Evolutionary conservation across 2,329 filamentous ascomycete species (phyloP).

Genomic region (Aspergillus phoenicis): DNA sequence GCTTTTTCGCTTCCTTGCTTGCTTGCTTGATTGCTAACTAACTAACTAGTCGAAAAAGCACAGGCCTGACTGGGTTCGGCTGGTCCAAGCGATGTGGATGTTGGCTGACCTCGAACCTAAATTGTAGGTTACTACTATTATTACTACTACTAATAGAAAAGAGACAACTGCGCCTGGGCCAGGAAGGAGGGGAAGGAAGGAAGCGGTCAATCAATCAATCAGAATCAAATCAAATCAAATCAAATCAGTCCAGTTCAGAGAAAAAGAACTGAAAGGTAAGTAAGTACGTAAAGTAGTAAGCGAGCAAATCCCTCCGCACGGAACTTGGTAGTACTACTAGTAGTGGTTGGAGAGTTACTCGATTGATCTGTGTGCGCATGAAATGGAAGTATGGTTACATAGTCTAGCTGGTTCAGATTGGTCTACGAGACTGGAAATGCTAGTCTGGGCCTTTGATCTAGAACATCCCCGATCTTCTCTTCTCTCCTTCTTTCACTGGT

Average conservation of each 20-base stretch:
- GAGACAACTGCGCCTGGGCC: background rate
- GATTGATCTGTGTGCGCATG: too few species aligned
- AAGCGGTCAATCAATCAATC: background rate
- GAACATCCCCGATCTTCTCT: conserved; percentile 13
- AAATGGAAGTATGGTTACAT: background rate
- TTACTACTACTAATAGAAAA: background rate
- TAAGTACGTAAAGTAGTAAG: background rate
- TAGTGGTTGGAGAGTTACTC: too few species aligned
- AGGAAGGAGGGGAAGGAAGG: background rate
- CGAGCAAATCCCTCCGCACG: too few species aligned
- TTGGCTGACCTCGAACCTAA: background rate
- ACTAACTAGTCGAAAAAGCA: too few species aligned
- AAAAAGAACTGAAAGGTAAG: background rate
- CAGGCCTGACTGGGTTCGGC: conserved; percentile 5
- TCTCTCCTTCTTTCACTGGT: too few species aligned
- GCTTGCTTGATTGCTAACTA: conserved; percentile 5
- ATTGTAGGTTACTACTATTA: background rate
- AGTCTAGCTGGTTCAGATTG: too few species aligned
- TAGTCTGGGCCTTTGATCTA: conserved; percentile 18
- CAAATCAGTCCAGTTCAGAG: too few species aligned
- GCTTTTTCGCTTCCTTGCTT: background rate
- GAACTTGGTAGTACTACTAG: too few species aligned
- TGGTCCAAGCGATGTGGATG: conserved; percentile 1
- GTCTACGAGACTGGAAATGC: conserved; percentile 11
- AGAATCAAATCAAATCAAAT: too few species aligned